Evolutionary conservation across 805 yeast species (phyloP).

Genomic region (Metschnikowia borealis): DNA sequence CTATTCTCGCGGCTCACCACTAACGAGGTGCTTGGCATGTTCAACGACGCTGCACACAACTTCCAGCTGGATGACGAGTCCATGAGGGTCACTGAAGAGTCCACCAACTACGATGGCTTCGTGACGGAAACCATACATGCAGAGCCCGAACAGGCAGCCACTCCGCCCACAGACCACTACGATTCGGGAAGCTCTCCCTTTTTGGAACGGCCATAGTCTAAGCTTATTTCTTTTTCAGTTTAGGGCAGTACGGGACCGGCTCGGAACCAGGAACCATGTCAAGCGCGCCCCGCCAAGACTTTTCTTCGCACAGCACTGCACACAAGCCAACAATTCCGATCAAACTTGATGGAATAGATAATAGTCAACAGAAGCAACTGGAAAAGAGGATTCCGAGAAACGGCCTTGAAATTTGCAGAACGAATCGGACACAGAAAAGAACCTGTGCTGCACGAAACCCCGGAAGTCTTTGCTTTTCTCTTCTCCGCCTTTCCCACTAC

Average conservation of each 20-base stretch:
- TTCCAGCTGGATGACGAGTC: conserved; percentile 29
- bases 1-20: conserved; percentile 70
- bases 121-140: conserved; percentile 45
- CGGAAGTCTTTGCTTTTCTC: neutral
- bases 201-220: neutral
- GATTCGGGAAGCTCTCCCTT: conserved; percentile 45
- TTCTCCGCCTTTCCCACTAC: too few species aligned
- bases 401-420: neutral
- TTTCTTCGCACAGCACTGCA: conserved; percentile 4
- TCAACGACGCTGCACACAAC: conserved; percentile 49
- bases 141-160: conserved; percentile 12
- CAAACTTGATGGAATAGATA: conserved; percentile 4
- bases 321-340: conserved; percentile 1
- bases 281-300: conserved; percentile 1
- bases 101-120: conserved; percentile 41
- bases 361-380: neutral
- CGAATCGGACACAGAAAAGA: neutral
- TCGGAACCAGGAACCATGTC: neutral
- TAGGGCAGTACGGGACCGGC: neutral
- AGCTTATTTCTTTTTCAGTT: too few species aligned
- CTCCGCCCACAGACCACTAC: conserved; percentile 29
- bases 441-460: neutral
- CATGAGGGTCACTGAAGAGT: conserved; percentile 20
- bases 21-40: conserved; percentile 71
- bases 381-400: neutral